phyloP scores from a whole-genome alignment of 176 grass and related monocot genomes.

The Carex parvula region DNA sequence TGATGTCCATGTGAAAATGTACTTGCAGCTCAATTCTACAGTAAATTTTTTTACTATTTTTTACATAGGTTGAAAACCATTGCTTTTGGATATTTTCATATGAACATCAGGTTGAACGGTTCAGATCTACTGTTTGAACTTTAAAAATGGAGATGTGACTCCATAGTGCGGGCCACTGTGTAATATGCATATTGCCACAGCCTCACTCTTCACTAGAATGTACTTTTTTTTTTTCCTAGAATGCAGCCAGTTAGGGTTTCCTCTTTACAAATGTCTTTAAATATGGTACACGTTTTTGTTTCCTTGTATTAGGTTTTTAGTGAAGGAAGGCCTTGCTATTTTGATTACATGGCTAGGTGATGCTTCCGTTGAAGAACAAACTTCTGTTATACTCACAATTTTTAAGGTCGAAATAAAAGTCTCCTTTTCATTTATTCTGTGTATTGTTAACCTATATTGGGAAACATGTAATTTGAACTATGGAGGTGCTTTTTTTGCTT shows the following conservation, averaged over 20 bases:
- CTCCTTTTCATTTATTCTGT: constrained; percentile 23
- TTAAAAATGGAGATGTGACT: too few species aligned
- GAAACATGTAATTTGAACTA: constrained; percentile 20
- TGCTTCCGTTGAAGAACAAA: constrained; percentile 88
- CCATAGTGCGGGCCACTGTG: too few species aligned
- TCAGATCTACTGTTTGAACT: too few species aligned
- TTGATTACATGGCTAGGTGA: constrained; percentile 73
- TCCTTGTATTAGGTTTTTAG: constrained; percentile 61
- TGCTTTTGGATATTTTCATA: too few species aligned
- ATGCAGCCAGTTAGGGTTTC: not conserved
- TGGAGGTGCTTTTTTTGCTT: not conserved
- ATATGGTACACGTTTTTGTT: not conserved
- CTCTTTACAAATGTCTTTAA: not conserved
- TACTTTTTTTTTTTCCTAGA: not conserved
- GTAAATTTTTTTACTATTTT: too few species aligned
- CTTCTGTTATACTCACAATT: constrained; percentile 74
- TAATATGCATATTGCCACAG: too few species aligned
- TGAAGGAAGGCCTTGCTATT: constrained; percentile 78
- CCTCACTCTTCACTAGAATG: not conserved
- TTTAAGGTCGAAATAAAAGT: constrained; percentile 54
- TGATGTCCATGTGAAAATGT: too few species aligned
- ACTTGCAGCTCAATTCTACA: too few species aligned
- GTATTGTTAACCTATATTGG: not conserved
- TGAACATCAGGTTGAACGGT: too few species aligned
- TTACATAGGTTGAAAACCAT: too few species aligned